Base-by-base conservation (phyloP, 1,284 basidiomycete genomes). In the Singerocomus inundabilis region DNA sequence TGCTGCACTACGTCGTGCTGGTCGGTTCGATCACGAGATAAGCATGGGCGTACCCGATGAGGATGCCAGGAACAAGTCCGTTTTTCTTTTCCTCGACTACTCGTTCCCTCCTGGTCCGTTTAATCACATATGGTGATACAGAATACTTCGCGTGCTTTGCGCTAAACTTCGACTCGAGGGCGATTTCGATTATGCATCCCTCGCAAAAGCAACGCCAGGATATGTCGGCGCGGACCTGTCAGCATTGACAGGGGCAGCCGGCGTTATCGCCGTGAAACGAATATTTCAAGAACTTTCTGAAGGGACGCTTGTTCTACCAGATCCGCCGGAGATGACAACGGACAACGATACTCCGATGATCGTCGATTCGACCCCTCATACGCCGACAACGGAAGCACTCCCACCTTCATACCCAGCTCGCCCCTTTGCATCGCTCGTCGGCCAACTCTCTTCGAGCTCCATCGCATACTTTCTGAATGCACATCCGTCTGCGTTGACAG, bases 21-120 rank as follows among this genome's bases (percentile, higher is more conserved):
- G 96, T 3, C 76, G 96, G 35, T 99, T 99, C 60, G 96, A 98
- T 65, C 93, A 97, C 60, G 96, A 99, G 70, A 98, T 99, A 49
- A 89, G 90, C 46, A 94, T 98, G 88, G 91, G 93, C 24, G 95
- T 98, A 4, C 96, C 96, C 2, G 93, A 96, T 59, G 90, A 98
- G 57, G 84, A 84, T 53, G 92, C 86, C 0, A 78, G 94, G 48
- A 89, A 91, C 62, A 91, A 95, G 93, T 96, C 52, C 61, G 85
- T 72, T 34, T 39, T 33, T n/a, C 3, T 10, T 9, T 26, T 26
- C n/a, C n/a, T n/a, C n/a, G n/a, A n/a, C n/a, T n/a, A 29, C 51
- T 40, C 4, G 7, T 4, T 32, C 13, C 13, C 9, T 31, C 16
- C n/a, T 25, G 43, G 26, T 21, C 33, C 13, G 24, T 39, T 46